Conservation (phyloP, 1,139 yeast species). For the Suhomyces atakaporum region DNA sequence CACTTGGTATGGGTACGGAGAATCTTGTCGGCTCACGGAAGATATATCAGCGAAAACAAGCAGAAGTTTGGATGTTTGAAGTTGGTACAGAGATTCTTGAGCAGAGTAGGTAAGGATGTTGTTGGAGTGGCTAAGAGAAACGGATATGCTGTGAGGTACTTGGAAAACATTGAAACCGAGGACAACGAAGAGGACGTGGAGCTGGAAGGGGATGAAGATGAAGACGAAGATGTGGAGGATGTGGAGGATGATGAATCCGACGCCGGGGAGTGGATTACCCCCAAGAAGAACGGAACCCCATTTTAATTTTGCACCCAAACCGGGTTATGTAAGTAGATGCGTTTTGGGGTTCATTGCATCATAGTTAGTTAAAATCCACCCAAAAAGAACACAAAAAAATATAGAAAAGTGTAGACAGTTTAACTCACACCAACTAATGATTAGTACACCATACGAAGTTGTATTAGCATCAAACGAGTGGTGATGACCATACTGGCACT, state of each 20-base stretch:
- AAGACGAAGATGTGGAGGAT: slow-evolving; percentile 16
- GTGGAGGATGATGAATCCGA: slow-evolving; percentile 18
- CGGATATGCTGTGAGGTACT: slow-evolving; percentile 52
- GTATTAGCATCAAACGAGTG: no score
- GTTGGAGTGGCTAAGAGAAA: slow-evolving; percentile 57
- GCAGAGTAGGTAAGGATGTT: slow-evolving; percentile 73
- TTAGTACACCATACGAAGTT: no score
- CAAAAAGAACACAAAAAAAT: no score
- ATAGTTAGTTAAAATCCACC: no score
- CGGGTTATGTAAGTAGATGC: neutral
- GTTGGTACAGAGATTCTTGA: slow-evolving; percentile 73
- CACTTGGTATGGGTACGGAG: slow-evolving; percentile 78
- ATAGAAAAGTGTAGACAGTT: no score
- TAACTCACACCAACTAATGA: no score
- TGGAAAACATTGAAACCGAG: slow-evolving; percentile 25
- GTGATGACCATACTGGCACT: no score
- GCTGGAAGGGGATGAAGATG: slow-evolving; percentile 15
- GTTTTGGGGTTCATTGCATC: no score
- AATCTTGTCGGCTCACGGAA: slow-evolving; percentile 73
- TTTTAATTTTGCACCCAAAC: slow-evolving; percentile 1
- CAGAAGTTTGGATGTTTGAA: slow-evolving; percentile 69
- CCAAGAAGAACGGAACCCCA: slow-evolving; percentile 7
- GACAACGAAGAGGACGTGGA: slow-evolving; percentile 17
- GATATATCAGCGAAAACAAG: slow-evolving; percentile 63
- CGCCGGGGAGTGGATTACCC: slow-evolving; percentile 17